Evolutionary conservation across 1,139 yeast species (phyloP).

Genomic region (Yamadazyma songkhlaensis): DNA sequence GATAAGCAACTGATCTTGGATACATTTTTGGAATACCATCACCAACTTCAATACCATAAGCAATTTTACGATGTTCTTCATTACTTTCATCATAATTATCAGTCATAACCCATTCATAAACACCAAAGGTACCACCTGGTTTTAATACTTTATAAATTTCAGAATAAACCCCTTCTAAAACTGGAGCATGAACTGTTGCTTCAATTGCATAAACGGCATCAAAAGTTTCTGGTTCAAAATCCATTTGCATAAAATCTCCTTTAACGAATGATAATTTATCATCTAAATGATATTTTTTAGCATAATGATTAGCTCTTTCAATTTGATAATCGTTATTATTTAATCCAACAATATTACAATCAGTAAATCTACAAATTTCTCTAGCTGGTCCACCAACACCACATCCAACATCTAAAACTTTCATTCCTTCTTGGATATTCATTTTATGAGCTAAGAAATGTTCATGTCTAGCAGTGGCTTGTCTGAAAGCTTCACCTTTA

Average conservation of each 20-base stretch:
- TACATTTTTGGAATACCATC: conserved; percentile 99
- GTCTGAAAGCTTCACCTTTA: conserved; percentile 89
- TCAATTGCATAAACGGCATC: conserved; percentile 98
- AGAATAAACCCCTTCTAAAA: conserved; percentile 90
- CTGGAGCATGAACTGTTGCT: conserved; percentile 98
- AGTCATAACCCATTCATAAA: conserved; percentile 99
- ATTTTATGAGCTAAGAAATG: conserved; percentile 90
- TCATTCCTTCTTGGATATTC: conserved; percentile 74
- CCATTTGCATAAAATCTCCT: conserved; percentile 99
- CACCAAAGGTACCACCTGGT: conserved; percentile 96
- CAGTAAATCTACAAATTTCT: conserved; percentile 90
- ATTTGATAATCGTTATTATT: conserved; percentile 98
- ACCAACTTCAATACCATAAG: conserved; percentile 96
- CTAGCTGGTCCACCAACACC: conserved; percentile 99
- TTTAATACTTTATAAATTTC: conserved; percentile 94
- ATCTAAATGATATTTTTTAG: conserved; percentile 61
- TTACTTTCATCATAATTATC: conserved; percentile 85
- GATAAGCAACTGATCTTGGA: conserved; percentile 76
- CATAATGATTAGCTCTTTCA: conserved; percentile 84
- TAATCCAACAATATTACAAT: conserved; percentile 81
- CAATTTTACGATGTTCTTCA: conserved; percentile 88
- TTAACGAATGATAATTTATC: conserved; percentile 82
- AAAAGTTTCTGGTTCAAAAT: conserved; percentile 81
- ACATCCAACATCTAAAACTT: conserved; percentile 96
- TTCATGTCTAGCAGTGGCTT: conserved; percentile 97